Conservation (phyloP, 306 rosid species). For the Parietaria judaica region DNA sequence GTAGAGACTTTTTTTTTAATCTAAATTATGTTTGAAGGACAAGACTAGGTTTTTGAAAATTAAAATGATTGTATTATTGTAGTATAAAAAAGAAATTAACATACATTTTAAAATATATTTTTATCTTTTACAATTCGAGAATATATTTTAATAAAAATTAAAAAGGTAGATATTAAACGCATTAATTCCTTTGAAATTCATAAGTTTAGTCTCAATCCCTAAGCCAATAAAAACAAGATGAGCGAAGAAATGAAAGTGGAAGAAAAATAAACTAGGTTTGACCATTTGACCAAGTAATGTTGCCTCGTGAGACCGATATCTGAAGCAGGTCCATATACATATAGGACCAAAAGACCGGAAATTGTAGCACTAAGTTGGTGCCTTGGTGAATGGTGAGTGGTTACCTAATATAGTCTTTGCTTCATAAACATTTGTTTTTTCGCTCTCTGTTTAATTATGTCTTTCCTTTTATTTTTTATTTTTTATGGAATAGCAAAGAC, state of each 20-base stretch:
- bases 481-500: neutral
- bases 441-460: neutral
- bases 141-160: too few relatives aligned
- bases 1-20: too few relatives aligned
- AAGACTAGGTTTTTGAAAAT: too few relatives aligned
- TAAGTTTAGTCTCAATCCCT: neutral
- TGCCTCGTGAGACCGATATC: conserved; percentile 17
- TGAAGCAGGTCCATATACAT: conserved; percentile 19
- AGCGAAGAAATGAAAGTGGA: neutral
- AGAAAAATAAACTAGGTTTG: neutral
- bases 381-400: too few relatives aligned
- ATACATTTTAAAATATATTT: too few relatives aligned
- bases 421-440: neutral
- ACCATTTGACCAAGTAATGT: neutral
- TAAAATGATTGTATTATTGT: too few relatives aligned
- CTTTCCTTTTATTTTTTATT: neutral
- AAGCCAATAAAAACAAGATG: neutral
- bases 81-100: too few relatives aligned
- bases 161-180: too few relatives aligned
- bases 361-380: conserved; percentile 15
- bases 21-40: too few relatives aligned
- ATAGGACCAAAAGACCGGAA: conserved; percentile 18
- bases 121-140: too few relatives aligned
- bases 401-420: neutral
- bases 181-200: too few relatives aligned